A percentile compares a stretch with the other conserved stretches of the same genome.
These are phyloP conservation scores for Fusarium sp. DNA, from an alignment of 2,329 filamentous ascomycete genomes.

Conservation along the genomic window DNA sequence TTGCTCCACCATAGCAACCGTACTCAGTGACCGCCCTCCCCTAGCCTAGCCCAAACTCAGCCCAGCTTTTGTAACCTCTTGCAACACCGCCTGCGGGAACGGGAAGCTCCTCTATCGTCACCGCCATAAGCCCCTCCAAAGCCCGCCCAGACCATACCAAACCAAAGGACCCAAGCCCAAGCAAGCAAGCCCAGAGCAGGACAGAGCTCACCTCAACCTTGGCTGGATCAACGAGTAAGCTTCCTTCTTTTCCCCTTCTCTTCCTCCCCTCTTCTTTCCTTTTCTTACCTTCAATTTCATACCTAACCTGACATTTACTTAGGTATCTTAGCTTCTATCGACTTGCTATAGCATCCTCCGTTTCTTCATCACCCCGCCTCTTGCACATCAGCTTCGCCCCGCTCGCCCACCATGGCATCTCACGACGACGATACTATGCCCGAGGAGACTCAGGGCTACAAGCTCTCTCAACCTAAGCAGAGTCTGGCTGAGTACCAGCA, in stretches of 20 bases:
- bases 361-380: constrained; percentile 38
- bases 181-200: constrained; percentile 16
- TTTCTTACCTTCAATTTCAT: constrained; percentile 21
- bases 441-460: constrained; percentile 94
- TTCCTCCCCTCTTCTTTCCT: constrained; percentile 31
- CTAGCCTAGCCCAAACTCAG: constrained; percentile 13
- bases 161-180: constrained; percentile 3
- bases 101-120: constrained; percentile 52
- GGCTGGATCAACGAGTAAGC: constrained; percentile 38
- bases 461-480: constrained; percentile 97
- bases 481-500: constrained; percentile 93
- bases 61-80: constrained; percentile 25
- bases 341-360: constrained; percentile 13
- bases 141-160: constrained; percentile 1
- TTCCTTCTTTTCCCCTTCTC: constrained; percentile 29
- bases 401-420: constrained; percentile 69
- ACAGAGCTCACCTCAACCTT: constrained; percentile 42
- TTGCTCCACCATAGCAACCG: constrained; percentile 24
- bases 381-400: constrained; percentile 25
- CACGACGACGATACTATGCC: constrained; percentile 84
- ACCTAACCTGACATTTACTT: constrained; percentile 14
- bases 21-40: constrained; percentile 27
- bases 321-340: constrained; percentile 31
- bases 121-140: constrained; percentile 45
- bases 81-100: constrained; percentile 43